Base-by-base conservation (phyloP, 2,329 filamentous ascomycete genomes). In the Phoma herbarum region DNA sequence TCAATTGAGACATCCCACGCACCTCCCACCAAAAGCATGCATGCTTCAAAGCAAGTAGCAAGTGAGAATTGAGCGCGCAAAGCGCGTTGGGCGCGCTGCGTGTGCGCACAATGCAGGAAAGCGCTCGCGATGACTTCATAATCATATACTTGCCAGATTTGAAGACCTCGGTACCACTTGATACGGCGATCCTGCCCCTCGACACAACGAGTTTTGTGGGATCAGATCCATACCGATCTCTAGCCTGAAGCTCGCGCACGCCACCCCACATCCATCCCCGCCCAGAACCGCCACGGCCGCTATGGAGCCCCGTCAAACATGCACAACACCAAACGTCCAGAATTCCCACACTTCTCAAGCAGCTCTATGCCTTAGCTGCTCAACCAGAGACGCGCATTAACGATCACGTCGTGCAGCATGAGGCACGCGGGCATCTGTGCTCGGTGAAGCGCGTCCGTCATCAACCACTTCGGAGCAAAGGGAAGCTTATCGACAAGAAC, bases 241-340 rank as follows among this genome's bases (percentile, higher is more conserved):
- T 44, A 49, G 44, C 18, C 43, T 29, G 22, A 46, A 45, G 56
- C 56, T 59, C 53, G 50, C 50, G 50, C 50, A 42, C 49, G 12
- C 50, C 43, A 44, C 56, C 56, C 50, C 50, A 51, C 50, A 54
- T 10, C 18, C 44, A 50, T n/a, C 50, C 56, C 51, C 56, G 50
- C 56, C 56, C 25, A 59, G 56, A 53, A 35, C 22, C 20, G 56
- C 56, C 46, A 54, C 47, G 50, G 45, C 56, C 51, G 46, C 41
- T 59, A 50, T 59, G 56, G 56, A 59, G 50, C 45, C 33, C 41
- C 41, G 25, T 48, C 50, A 54, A 54, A 59, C 56, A 59, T 54
- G 45, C 41, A 54, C 56, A 46, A 59, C 56, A 59, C 18, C 56
- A 59, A 51, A 54, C 50, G 41, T 54, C 46, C 26, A 45, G 25